Evolutionary conservation across 768 basidiomycete genomes (phyloP).

Genomic region (Xerocomellus intermedius): DNA sequence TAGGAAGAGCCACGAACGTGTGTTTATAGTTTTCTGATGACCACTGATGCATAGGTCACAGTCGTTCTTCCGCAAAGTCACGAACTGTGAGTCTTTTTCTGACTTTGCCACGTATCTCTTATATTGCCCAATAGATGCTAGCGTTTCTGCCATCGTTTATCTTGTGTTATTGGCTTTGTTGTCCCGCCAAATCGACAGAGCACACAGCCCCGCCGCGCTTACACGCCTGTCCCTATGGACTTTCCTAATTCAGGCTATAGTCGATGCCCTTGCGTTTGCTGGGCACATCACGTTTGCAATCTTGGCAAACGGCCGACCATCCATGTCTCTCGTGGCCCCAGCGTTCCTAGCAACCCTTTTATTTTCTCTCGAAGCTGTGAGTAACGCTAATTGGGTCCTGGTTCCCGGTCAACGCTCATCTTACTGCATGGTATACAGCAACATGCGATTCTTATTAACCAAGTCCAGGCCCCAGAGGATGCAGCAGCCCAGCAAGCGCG

Average conservation of each 20-base stretch:
- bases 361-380: constrained; percentile 80
- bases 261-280: constrained; percentile 84
- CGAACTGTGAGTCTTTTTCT: constrained; percentile 47
- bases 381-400: constrained; percentile 22
- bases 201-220: constrained; percentile 75
- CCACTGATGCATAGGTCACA: constrained; percentile 40
- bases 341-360: constrained; percentile 80
- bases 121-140: constrained; percentile 56
- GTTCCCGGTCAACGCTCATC: background rate
- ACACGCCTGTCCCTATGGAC: constrained; percentile 81
- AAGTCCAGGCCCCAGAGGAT: constrained; percentile 81
- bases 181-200: constrained; percentile 70
- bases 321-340: constrained; percentile 77
- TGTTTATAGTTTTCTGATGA: background rate
- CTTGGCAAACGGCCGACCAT: constrained; percentile 77
- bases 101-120: constrained; percentile 4
- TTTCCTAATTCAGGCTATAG: constrained; percentile 73
- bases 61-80: constrained; percentile 73
- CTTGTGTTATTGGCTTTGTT: constrained; percentile 64
- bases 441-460: constrained; percentile 77
- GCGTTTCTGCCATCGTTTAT: constrained; percentile 64
- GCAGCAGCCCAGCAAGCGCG: constrained; percentile 33
- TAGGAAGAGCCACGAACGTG: constrained; percentile 28
- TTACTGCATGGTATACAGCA: constrained; percentile 47
- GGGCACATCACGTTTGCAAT: constrained; percentile 89